phyloP scores from a whole-genome alignment of 1,284 basidiomycete genomes.

The Apiotrichum gracile region DNA sequence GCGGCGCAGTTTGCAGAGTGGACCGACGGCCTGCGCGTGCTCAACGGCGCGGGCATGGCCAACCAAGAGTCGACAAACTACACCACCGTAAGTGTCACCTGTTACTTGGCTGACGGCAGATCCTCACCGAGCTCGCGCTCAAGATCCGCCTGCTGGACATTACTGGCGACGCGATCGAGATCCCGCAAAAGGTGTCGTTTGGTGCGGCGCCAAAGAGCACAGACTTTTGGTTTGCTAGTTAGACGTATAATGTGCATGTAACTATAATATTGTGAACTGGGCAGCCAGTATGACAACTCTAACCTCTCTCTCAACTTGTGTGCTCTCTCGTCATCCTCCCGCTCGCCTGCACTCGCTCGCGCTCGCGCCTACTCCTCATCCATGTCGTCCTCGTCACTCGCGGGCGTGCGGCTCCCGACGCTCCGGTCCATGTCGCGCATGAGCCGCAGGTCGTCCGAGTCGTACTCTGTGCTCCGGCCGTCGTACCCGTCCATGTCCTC shows the following conservation, averaged over 20 bases:
- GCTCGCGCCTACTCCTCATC: slow-evolving; percentile 16
- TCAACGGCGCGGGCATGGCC: slow-evolving; percentile 61
- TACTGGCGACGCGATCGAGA: slow-evolving; percentile 85
- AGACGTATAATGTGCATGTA: slow-evolving; percentile 3
- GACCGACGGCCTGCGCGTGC: slow-evolving; percentile 90
- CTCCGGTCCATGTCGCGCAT: slow-evolving; percentile 17
- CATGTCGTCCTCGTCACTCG: slow-evolving; percentile 5
- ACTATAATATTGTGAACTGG: not conserved
- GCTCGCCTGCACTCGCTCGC: not conserved
- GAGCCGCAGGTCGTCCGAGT: slow-evolving; percentile 14
- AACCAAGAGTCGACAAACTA: slow-evolving; percentile 80
- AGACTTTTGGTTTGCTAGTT: slow-evolving; percentile 75
- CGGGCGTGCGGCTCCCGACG: slow-evolving; percentile 4
- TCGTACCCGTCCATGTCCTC: slow-evolving; percentile 16
- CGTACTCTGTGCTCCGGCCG: slow-evolving; percentile 13
- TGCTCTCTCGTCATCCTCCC: too few species aligned
- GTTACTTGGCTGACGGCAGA: slow-evolving; percentile 13
- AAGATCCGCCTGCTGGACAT: slow-evolving; percentile 90
- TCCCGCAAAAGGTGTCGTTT: slow-evolving; percentile 56
- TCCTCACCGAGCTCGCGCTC: slow-evolving; percentile 82
- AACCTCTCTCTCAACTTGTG: too few species aligned
- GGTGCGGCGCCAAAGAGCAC: slow-evolving; percentile 63
- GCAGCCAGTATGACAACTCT: not conserved
- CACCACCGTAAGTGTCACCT: slow-evolving; percentile 26
- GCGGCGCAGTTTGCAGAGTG: slow-evolving; percentile 85